phyloP scores from a whole-genome alignment of 495 filamentous ascomycete species.

The Barbatosphaeria neglecta region DNA sequence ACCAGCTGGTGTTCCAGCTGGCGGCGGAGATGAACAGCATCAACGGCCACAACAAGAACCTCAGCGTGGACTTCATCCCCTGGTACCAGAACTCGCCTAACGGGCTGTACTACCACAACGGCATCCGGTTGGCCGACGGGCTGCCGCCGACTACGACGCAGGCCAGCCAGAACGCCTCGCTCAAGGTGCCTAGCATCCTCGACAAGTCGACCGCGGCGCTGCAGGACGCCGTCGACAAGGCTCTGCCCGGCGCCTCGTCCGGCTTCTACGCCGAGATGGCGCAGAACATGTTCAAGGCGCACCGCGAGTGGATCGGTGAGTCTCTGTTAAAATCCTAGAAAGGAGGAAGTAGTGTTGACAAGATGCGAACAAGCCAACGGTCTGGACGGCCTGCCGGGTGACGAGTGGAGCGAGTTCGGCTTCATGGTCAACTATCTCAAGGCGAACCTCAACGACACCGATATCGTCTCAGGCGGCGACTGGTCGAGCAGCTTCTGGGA shows the following conservation, averaged over 20 bases:
- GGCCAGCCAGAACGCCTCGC: slow-evolving; percentile 26
- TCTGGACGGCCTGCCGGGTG: slow-evolving; percentile 22
- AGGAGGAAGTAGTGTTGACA: neutral
- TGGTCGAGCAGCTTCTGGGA: slow-evolving; percentile 21
- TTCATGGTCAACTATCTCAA: slow-evolving; percentile 49
- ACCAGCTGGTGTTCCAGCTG: slow-evolving; percentile 53
- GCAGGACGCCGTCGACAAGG: slow-evolving; percentile 16
- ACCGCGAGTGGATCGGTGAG: slow-evolving; percentile 40
- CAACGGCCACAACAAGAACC: slow-evolving; percentile 38
- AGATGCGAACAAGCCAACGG: slow-evolving; percentile 19
- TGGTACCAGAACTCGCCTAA: slow-evolving; percentile 48
- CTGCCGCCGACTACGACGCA: slow-evolving; percentile 31
- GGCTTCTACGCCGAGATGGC: slow-evolving; percentile 34
- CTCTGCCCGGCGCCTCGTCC: slow-evolving; percentile 6
- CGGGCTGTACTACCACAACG: slow-evolving; percentile 35
- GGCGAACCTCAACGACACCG: slow-evolving; percentile 41
- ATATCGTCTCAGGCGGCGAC: slow-evolving; percentile 25
- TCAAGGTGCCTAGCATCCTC: slow-evolving; percentile 11
- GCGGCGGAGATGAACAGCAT: slow-evolving; percentile 45
- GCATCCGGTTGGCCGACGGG: slow-evolving; percentile 34
- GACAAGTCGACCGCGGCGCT: slow-evolving; percentile 25
- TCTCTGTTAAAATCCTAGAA: neutral
- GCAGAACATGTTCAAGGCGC: slow-evolving; percentile 51
- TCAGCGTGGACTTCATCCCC: slow-evolving; percentile 53
- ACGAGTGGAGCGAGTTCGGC: slow-evolving; percentile 48